Percentiles rank a stretch among this genome's conserved stretches.
Evolutionary conservation across 768 basidiomycete genomes (phyloP).

Genomic region (Antrodiella citrinella): DNA sequence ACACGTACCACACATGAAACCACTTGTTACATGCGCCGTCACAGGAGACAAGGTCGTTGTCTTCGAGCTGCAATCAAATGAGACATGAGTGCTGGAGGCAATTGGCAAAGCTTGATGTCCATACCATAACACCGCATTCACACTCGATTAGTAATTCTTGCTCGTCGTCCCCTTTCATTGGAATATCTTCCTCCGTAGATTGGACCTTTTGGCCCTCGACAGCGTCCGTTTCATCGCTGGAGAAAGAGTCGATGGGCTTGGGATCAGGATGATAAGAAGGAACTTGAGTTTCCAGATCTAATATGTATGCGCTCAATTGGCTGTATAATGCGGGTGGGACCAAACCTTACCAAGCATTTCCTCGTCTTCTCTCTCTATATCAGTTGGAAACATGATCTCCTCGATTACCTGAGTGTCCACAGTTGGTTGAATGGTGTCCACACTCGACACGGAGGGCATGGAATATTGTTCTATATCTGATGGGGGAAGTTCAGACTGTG

Average conservation of each 20-base stretch:
- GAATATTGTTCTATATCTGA: conserved; percentile 14
- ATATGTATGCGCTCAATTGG: no score
- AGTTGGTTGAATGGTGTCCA: conserved; percentile 9
- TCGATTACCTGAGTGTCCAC: conserved; percentile 35
- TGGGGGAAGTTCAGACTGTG: conserved; percentile 19
- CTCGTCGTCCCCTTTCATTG: conserved; percentile 10
- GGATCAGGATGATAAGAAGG: no score
- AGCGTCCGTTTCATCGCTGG: conserved; percentile 7
- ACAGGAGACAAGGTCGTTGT: conserved; percentile 46
- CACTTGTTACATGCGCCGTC: conserved; percentile 67
- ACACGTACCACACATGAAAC: conserved; percentile 69
- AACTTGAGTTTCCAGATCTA: conserved; percentile 28
- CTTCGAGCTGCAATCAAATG: conserved; percentile 42
- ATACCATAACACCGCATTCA: conserved; percentile 58
- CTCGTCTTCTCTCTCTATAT: conserved; percentile 22
- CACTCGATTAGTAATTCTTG: conserved; percentile 47
- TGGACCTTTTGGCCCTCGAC: background rate
- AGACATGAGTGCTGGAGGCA: no score
- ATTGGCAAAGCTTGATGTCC: no score
- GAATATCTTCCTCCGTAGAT: conserved; percentile 7
- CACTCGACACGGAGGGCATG: conserved; percentile 2
- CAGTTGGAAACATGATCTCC: conserved; percentile 15
- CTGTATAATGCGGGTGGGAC: no score
- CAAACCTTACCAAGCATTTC: conserved; percentile 39
- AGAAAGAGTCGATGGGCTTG: conserved; percentile 36